Conservation (phyloP, 2,329 filamentous ascomycete genomes). For the Colletotrichum sansevieriae region DNA sequence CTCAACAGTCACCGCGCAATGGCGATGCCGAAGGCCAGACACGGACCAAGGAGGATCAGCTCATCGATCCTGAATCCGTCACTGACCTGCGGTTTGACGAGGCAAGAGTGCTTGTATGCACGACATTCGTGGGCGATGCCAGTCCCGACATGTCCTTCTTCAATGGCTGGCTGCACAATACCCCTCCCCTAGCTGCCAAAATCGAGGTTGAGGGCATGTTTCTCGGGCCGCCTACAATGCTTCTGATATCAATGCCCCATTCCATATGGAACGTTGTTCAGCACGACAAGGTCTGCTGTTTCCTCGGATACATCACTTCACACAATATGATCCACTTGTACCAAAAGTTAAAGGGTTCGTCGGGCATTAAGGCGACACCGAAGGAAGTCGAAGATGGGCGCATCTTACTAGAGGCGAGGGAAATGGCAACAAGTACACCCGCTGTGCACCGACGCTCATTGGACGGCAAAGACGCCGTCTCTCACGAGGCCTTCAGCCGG, state of each 20-base stretch:
- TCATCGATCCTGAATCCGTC: conserved; percentile 62
- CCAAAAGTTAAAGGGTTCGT: conserved; percentile 66
- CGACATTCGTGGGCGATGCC: conserved; percentile 75
- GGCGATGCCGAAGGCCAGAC: conserved; percentile 33
- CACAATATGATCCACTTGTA: conserved; percentile 77
- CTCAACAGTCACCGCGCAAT: conserved; percentile 49
- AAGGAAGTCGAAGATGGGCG: conserved; percentile 70
- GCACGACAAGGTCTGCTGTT: conserved; percentile 76
- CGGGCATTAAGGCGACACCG: conserved; percentile 59
- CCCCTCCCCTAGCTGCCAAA: conserved; percentile 67
- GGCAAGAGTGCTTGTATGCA: conserved; percentile 73
- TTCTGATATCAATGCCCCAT: conserved; percentile 75
- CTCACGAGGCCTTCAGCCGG: conserved; percentile 33
- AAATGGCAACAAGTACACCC: conserved; percentile 56
- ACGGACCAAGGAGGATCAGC: conserved; percentile 53
- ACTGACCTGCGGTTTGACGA: conserved; percentile 73
- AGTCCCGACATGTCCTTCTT: conserved; percentile 76
- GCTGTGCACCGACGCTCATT: conserved; percentile 43
- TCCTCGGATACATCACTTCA: conserved; percentile 74
- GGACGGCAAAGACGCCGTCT: conserved; percentile 38
- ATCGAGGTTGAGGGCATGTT: conserved; percentile 78
- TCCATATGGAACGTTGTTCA: conserved; percentile 74
- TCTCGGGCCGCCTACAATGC: conserved; percentile 74
- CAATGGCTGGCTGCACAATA: conserved; percentile 74
- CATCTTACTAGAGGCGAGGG: conserved; percentile 67